Evolutionary conservation across 169 alveolate species (phyloP).

Genomic region (Eimeria brunetti): DNA sequence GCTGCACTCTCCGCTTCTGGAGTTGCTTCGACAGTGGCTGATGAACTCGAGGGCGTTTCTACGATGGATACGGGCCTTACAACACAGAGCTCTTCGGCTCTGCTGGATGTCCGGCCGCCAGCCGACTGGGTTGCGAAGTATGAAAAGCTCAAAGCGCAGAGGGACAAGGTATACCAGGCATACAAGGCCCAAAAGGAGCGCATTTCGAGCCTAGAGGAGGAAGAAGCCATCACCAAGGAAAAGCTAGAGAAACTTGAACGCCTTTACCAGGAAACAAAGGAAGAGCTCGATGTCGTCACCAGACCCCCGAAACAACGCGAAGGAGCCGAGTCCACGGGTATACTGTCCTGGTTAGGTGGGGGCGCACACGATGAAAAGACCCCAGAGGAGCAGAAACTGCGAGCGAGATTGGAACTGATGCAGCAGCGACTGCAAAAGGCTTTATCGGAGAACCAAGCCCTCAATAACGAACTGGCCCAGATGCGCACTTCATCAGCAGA

Average conservation of each 20-base stretch:
- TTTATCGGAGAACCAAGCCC: conserved; percentile 28
- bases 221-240: conserved; percentile 29
- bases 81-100: conserved; percentile 63
- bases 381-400: conserved; percentile 60
- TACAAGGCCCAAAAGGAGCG: conserved; percentile 68
- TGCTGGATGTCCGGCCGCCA: conserved; percentile 28
- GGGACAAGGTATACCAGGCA: conserved; percentile 54
- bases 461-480: conserved; percentile 8
- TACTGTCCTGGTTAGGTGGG: conserved; percentile 46
- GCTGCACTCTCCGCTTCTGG: conserved; percentile 28
- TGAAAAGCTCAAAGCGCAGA: conserved; percentile 37
- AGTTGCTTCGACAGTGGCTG: not conserved
- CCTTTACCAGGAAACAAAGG: conserved; percentile 53
- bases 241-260: conserved; percentile 44
- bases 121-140: conserved; percentile 46
- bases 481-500: not conserved
- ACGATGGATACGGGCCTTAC: conserved; percentile 1
- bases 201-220: conserved; percentile 46
- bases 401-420: conserved; percentile 52
- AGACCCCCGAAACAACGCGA: conserved; percentile 7
- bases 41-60: not conserved
- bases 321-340: conserved; percentile 24
- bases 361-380: conserved; percentile 31
- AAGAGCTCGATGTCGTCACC: conserved; percentile 33
- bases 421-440: conserved; percentile 63